A percentile compares a stretch with the other conserved stretches of the same genome.
These are phyloP conservation scores for Solanum hybrid DNA, from an alignment of 305 asterid species.

Conservation along the genomic window DNA sequence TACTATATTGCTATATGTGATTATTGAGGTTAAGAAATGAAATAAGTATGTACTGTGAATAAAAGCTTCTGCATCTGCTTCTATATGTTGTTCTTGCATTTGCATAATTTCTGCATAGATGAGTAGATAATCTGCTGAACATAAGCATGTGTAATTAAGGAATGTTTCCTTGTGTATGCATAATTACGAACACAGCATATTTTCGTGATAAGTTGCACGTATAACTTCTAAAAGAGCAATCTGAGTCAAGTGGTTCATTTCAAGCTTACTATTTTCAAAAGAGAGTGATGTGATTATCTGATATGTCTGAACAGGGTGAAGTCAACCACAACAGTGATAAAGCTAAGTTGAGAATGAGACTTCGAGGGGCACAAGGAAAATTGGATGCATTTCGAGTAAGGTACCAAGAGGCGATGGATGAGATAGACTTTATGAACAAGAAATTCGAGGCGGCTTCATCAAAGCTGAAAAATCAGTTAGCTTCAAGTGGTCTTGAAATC, in stretches of 20 bases:
- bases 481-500: conserved; percentile 32
- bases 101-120: not conserved
- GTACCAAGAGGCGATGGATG: conserved; percentile 33
- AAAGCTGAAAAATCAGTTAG: conserved; percentile 48
- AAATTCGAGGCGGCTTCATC: conserved; percentile 41
- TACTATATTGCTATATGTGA: not conserved
- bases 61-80: not conserved
- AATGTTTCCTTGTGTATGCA: not conserved
- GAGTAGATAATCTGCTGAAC: not conserved
- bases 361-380: conserved; percentile 48
- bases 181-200: not conserved
- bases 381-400: conserved; percentile 42
- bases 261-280: not conserved
- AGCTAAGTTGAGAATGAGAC: conserved; percentile 59
- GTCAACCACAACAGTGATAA: conserved; percentile 26
- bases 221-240: not conserved
- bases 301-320: conserved; percentile 31
- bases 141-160: not conserved
- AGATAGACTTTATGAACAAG: conserved; percentile 40
- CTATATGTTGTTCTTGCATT: not conserved
- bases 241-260: not conserved
- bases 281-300: not conserved
- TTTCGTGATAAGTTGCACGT: not conserved
- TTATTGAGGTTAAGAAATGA: not conserved
- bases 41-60: not conserved